Conservation (phyloP, 1,284 basidiomycete species). For the Rhodotorula sp. region DNA sequence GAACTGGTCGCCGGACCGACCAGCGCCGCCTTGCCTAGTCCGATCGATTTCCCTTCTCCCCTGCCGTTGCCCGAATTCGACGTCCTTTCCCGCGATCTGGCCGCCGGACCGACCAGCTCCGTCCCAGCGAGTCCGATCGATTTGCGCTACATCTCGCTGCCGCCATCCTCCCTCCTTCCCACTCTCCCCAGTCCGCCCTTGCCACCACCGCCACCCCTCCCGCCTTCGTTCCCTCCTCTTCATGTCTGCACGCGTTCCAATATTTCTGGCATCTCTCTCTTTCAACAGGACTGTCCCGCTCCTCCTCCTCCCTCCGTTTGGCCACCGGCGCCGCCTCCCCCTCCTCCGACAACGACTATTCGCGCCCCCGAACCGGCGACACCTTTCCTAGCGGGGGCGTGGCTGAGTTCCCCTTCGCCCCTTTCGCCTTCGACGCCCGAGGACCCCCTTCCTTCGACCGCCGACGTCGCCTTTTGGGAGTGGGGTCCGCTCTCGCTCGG, state of each 20-base stretch:
- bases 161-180: neutral
- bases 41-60: no score
- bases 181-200: neutral
- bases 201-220: neutral
- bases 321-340: neutral
- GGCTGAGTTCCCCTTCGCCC: neutral
- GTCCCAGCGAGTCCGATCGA: no score
- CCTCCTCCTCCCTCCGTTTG: neutral
- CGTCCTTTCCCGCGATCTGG: no score
- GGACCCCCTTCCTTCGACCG: neutral
- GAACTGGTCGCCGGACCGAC: no score
- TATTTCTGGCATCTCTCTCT: neutral
- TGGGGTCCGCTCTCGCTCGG: slow-evolving; percentile 2
- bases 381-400: no score
- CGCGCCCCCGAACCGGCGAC: neutral
- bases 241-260: neutral
- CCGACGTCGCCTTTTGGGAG: slow-evolving; percentile 1
- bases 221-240: neutral
- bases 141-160: neutral
- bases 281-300: neutral
- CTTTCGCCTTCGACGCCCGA: neutral
- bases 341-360: neutral
- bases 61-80: no score
- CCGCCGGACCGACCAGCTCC: no score
- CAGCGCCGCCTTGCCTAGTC: no score